These are phyloP conservation scores for Bruguiera sexangula DNA, from an alignment of 345 rosid species.

Conservation along the genomic window DNA sequence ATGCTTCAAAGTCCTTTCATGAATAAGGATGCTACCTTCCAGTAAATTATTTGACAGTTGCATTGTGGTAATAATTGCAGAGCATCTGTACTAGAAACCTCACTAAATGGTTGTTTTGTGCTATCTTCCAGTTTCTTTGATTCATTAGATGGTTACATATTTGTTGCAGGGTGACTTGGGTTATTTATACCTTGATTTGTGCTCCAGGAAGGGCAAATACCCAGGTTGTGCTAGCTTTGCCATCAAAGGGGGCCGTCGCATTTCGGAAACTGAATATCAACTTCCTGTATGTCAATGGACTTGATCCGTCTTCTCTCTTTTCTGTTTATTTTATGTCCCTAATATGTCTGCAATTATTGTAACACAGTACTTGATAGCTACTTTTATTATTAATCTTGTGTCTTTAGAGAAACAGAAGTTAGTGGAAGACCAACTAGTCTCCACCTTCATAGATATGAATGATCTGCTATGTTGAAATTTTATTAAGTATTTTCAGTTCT, in stretches of 20 bases:
- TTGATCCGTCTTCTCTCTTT: not conserved
- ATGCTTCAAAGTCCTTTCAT: not conserved
- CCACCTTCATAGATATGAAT: not conserved
- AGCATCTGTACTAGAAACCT: not conserved
- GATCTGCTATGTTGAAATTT: not conserved
- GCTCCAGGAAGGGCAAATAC: constrained; percentile 78
- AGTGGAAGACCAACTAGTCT: not conserved
- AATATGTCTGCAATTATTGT: not conserved
- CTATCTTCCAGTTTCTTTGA: not conserved
- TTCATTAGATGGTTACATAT: constrained; percentile 5
- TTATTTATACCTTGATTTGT: constrained; percentile 82
- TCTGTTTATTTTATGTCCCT: constrained; percentile 7
- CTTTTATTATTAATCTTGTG: not conserved
- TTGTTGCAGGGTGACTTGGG: constrained; percentile 87
- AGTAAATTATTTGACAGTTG: not conserved
- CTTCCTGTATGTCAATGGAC: constrained; percentile 63
- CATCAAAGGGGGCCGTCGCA: constrained; percentile 72
- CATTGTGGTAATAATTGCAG: not conserved
- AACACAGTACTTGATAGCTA: not conserved
- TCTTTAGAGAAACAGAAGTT: not conserved
- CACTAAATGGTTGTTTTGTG: not conserved
- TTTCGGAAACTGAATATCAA: constrained; percentile 87
- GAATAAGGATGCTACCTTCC: not conserved
- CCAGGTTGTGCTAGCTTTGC: constrained; percentile 99
- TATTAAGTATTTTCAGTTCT: not conserved